Conservation (phyloP, 139 green algal species). For the Dunaliella primolecta region DNA sequence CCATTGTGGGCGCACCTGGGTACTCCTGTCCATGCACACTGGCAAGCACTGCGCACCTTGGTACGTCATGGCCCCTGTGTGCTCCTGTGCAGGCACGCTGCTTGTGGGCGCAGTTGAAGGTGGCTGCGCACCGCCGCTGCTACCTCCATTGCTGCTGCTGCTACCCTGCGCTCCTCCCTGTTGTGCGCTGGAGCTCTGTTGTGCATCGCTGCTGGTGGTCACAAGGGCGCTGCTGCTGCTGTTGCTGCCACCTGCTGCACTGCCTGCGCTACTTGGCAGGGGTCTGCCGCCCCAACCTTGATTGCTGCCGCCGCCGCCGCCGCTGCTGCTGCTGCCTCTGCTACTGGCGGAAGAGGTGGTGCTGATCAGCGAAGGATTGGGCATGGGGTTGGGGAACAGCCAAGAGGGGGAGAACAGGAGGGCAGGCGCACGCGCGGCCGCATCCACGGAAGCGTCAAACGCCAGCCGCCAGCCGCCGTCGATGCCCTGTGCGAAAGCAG, state of each 20-base stretch:
- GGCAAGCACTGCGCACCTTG: not conserved
- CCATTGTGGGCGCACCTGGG: too few relatives aligned
- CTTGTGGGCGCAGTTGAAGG: not conserved
- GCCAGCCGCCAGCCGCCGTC: slow-evolving; percentile 67
- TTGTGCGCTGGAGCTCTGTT: too few relatives aligned
- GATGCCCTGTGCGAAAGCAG: slow-evolving; percentile 76
- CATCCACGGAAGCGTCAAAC: slow-evolving; percentile 43
- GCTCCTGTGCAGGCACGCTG: not conserved
- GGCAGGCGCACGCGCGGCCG: not conserved
- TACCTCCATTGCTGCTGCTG: not conserved
- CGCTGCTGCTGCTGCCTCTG: slow-evolving; percentile 21
- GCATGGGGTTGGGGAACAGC: not conserved
- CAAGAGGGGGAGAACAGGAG: not conserved
- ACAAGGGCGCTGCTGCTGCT: slow-evolving; percentile 22
- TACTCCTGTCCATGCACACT: too few relatives aligned
- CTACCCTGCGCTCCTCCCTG: too few relatives aligned
- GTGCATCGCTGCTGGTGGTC: slow-evolving; percentile 6
- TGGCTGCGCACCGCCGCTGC: not conserved
- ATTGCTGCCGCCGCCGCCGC: not conserved
- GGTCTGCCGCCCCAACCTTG: not conserved
- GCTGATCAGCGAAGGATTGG: not conserved
- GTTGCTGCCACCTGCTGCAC: not conserved
- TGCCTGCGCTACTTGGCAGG: not conserved
- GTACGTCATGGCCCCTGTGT: not conserved
- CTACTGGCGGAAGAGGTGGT: not conserved